Evolutionary conservation across 352 stramenopile species (phyloP), one percentile per base, ranked within the genome.

Genomic region (Albugo laibachii): DNA sequence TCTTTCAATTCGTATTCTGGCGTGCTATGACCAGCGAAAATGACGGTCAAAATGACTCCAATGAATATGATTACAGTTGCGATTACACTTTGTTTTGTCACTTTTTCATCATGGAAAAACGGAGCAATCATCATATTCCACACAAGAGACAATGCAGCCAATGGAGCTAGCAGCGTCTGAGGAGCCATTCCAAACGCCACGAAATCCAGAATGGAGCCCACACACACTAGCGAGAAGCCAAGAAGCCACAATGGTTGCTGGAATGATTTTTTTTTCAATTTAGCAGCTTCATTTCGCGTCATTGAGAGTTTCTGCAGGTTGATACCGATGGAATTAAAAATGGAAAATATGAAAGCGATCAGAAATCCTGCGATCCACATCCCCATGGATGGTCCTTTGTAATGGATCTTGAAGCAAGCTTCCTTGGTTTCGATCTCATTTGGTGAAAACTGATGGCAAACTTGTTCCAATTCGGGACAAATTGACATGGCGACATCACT

Each of bases 81-180:
- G 12, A 85, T 50, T 24, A 94, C 61, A 52, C 92, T 91, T 37
- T 80, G 58, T 11, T 60, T 53, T 11, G 77, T 93, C 21, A 93
- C 69, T 40, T 76, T 85, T 49, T 95, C 83, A 45, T 87, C 81
- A 65, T 93, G 80, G 54, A 95, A 89, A 11, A 82, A 73, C 1
- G 79, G 80, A 1, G 84, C 83, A 48, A 95, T 87, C 36, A 94
- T 75, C 61, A 93, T 86, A 57, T 95, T 95, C 74, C 80, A 94
- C 8, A 93, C 83, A 13, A 95, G 66, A 40, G 76, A 91, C 15
- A 94, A 60, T 18, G 83, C 80, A 4, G 82, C 83, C 42, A 95
- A 65, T 16, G 82, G 82, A 36, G 79, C 82, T n/a, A 95, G 51
- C 14, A 95, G 60, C 13, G 81, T 92, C 62, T 93, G 78, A 11